A percentile compares a stretch with the other conserved stretches of the same genome.
Evolutionary conservation across 225 moss, liverwort and hornwort species (phyloP).

Genomic region (Pseudisothecium myosuroides): DNA sequence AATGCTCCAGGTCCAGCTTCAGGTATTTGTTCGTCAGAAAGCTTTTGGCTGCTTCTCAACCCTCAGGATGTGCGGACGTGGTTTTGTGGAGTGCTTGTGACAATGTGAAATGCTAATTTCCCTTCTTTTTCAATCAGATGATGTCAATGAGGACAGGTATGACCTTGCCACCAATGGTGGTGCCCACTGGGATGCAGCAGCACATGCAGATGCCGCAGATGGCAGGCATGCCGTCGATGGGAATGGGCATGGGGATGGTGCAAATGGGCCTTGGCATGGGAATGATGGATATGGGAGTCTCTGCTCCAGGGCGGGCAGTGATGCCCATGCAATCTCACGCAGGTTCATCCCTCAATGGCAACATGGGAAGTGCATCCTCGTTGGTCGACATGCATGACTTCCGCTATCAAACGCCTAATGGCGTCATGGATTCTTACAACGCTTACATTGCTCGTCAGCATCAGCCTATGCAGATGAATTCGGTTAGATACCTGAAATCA

Average conservation of each 20-base stretch:
- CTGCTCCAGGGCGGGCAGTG: conserved; percentile 40
- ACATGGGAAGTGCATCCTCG: conserved; percentile 32
- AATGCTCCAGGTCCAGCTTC: conserved; percentile 88
- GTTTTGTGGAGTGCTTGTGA: background rate
- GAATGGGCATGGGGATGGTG: conserved; percentile 63
- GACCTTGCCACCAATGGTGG: conserved; percentile 71
- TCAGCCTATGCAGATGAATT: conserved; percentile 59
- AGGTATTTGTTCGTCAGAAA: conserved; percentile 14
- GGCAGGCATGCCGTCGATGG: conserved; percentile 51
- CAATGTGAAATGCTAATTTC: background rate
- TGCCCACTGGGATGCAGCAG: conserved; percentile 66
- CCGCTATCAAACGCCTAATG: conserved; percentile 37
- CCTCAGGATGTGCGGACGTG: background rate
- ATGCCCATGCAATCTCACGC: conserved; percentile 38
- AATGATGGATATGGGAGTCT: conserved; percentile 60
- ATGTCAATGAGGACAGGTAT: conserved; percentile 89
- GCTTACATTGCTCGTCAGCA: conserved; percentile 64
- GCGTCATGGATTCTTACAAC: conserved; percentile 55
- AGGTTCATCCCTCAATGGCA: conserved; percentile 34
- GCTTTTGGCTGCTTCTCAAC: background rate
- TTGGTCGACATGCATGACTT: conserved; percentile 58
- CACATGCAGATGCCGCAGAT: conserved; percentile 68
- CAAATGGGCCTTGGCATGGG: conserved; percentile 63
- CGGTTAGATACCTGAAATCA: conserved; percentile 18
- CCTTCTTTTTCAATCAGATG: conserved; percentile 41